Percentiles rank a stretch among this genome's conserved stretches.
Conservation (phyloP, 345 rosid species). For the Arabidopsis suecica region DNA sequence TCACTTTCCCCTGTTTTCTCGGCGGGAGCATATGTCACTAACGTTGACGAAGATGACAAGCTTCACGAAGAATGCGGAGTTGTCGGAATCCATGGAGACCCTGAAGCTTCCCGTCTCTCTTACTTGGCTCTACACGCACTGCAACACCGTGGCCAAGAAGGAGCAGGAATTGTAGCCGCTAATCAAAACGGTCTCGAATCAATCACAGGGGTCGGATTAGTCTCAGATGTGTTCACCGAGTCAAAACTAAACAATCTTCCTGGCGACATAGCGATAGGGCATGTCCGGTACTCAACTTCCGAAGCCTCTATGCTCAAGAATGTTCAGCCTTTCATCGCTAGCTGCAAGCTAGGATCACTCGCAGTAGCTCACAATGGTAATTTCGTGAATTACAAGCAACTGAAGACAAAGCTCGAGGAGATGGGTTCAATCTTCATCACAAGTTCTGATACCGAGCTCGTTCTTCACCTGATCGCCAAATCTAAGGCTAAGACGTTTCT, state of each 20-base stretch:
- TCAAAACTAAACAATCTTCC: slow-evolving; percentile 79
- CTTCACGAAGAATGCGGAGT: slow-evolving; percentile 96
- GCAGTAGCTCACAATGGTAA: slow-evolving; percentile 93
- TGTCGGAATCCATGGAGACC: slow-evolving; percentile 82
- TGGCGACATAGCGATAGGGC: slow-evolving; percentile 81
- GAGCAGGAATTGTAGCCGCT: slow-evolving; percentile 87
- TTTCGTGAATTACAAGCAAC: slow-evolving; percentile 66
- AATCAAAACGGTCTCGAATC: slow-evolving; percentile 67
- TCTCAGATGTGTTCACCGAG: slow-evolving; percentile 76
- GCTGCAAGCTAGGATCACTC: slow-evolving; percentile 71
- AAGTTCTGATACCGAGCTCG: slow-evolving; percentile 86
- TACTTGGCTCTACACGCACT: slow-evolving; percentile 84
- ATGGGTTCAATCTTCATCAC: slow-evolving; percentile 78
- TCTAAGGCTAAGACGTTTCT: slow-evolving; percentile 84
- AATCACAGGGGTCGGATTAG: slow-evolving; percentile 87
- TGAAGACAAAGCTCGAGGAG: slow-evolving; percentile 71
- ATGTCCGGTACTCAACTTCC: slow-evolving; percentile 87
- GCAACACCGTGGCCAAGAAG: slow-evolving; percentile 95
- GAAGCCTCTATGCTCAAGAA: slow-evolving; percentile 89
- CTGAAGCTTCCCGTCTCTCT: slow-evolving; percentile 84
- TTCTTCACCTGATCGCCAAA: slow-evolving; percentile 84
- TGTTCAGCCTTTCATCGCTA: slow-evolving; percentile 93
- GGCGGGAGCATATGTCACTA: slow-evolving; percentile 1
- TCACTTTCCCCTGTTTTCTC: slow-evolving; percentile 49
- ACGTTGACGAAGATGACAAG: slow-evolving; percentile 60